phyloP scores from a whole-genome alignment of 768 basidiomycete species.

The Mycena rosella region DNA sequence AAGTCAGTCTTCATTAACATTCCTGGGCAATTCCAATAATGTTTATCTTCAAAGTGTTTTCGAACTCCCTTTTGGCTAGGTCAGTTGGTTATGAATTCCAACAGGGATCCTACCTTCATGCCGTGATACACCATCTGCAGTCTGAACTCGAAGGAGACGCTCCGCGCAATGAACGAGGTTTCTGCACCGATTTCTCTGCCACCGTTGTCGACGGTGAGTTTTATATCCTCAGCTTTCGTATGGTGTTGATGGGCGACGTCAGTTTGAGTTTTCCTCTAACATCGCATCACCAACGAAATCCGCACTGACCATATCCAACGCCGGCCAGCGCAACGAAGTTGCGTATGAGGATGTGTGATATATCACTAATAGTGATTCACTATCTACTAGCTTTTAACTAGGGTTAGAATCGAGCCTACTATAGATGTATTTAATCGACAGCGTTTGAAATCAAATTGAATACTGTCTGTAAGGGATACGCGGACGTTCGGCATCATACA shows the following conservation, averaged over 20 bases:
- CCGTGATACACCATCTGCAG: conserved; percentile 1
- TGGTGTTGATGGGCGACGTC: neutral
- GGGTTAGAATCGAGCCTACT: too few species aligned
- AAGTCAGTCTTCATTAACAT: conserved; percentile 9
- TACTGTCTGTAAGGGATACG: too few species aligned
- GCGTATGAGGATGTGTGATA: neutral
- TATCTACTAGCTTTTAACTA: neutral
- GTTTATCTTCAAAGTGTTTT: neutral
- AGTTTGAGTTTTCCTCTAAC: neutral
- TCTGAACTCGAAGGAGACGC: conserved; percentile 7
- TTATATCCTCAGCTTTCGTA: neutral
- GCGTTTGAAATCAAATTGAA: too few species aligned
- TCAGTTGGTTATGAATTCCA: neutral
- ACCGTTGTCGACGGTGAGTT: conserved; percentile 2
- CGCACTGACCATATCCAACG: conserved; percentile 2
- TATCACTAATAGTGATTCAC: neutral
- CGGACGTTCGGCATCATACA: too few species aligned
- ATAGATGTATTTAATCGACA: too few species aligned
- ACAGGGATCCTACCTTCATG: neutral
- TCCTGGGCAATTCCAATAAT: neutral
- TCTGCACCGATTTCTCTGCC: neutral
- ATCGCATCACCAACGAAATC: neutral
- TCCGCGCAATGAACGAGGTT: conserved; percentile 10
- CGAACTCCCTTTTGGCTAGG: conserved; percentile 18
- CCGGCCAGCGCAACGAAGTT: conserved; percentile 1